phyloP scores from a whole-genome alignment of 1,284 basidiomycete genomes.

The Xerocomus nothofagi region DNA sequence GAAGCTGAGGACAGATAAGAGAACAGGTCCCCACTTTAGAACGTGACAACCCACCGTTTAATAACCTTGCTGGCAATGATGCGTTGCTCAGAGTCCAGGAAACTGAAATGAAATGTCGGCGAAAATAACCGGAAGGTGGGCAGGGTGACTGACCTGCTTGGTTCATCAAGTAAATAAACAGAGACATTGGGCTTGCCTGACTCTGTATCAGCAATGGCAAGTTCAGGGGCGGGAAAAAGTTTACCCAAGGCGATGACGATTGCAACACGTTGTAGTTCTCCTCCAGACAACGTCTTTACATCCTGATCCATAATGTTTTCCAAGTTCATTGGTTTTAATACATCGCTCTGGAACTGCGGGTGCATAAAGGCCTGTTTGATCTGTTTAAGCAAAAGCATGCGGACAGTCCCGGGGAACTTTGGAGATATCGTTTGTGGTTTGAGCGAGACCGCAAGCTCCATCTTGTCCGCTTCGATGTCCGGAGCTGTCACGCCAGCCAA shows the following conservation, averaged over 20 bases:
- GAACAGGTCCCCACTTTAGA: not conserved
- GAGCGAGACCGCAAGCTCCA: slow-evolving; percentile 80
- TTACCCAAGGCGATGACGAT: slow-evolving; percentile 84
- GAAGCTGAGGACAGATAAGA: slow-evolving; percentile 53
- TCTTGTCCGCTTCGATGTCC: slow-evolving; percentile 80
- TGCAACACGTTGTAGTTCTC: slow-evolving; percentile 94
- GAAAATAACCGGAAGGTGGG: not conserved
- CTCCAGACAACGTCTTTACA: slow-evolving; percentile 93
- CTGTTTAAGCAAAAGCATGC: slow-evolving; percentile 89
- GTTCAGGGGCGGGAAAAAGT: slow-evolving; percentile 12
- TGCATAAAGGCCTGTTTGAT: slow-evolving; percentile 96
- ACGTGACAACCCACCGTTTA: slow-evolving; percentile 63
- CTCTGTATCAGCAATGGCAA: slow-evolving; percentile 7
- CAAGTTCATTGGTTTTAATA: slow-evolving; percentile 93
- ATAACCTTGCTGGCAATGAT: slow-evolving; percentile 96
- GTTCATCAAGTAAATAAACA: slow-evolving; percentile 89
- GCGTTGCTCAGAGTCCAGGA: slow-evolving; percentile 97
- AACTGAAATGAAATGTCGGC: slow-evolving; percentile 46
- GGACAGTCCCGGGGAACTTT: slow-evolving; percentile 91
- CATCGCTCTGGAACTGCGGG: slow-evolving; percentile 95
- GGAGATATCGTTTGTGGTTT: slow-evolving; percentile 97
- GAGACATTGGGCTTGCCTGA: slow-evolving; percentile 76
- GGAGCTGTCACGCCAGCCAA: slow-evolving; percentile 83
- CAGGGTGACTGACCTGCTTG: slow-evolving; percentile 51
- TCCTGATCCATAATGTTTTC: slow-evolving; percentile 95